Percentiles rank a stretch among this genome's conserved stretches.
phyloP scores from a whole-genome alignment of 2,329 filamentous ascomycete genomes.

The Akanthomyces dipterigenus region DNA sequence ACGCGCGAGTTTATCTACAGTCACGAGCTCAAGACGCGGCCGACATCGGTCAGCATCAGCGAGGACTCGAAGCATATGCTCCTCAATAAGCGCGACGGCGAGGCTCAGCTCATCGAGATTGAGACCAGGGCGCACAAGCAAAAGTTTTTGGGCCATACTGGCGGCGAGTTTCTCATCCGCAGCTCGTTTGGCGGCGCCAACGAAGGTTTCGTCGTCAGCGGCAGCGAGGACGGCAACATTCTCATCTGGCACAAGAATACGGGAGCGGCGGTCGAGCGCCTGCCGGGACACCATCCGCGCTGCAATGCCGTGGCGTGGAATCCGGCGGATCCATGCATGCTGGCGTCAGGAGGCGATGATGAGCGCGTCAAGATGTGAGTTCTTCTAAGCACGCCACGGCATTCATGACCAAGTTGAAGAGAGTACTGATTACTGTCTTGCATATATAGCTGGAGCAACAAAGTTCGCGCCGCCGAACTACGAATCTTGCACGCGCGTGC shows the following conservation, averaged over 20 bases:
- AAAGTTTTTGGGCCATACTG: conserved; percentile 68
- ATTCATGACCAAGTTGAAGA: too few relatives aligned
- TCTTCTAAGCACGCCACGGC: too few relatives aligned
- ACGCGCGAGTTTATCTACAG: conserved; percentile 70
- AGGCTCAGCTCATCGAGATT: conserved; percentile 74
- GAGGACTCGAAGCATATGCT: conserved; percentile 74
- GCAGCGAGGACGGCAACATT: conserved; percentile 73
- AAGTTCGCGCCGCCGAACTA: conserved; percentile 17
- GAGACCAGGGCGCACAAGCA: conserved; percentile 64
- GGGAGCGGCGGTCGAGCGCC: conserved; percentile 65
- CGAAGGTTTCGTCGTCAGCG: conserved; percentile 86
- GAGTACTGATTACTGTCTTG: not conserved
- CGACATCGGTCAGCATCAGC: conserved; percentile 77
- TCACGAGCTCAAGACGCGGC: conserved; percentile 55
- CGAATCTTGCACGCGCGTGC: conserved; percentile 12
- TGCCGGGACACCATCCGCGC: conserved; percentile 67
- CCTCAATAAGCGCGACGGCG: conserved; percentile 71
- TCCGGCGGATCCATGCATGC: conserved; percentile 71
- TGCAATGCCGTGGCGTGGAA: conserved; percentile 92
- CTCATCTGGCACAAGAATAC: conserved; percentile 90
- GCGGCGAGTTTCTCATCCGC: conserved; percentile 72
- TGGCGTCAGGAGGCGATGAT: conserved; percentile 90
- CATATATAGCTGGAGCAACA: conserved; percentile 22
- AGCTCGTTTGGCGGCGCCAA: conserved; percentile 81
- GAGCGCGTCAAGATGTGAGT: conserved; percentile 75